Evolutionary conservation across 2,329 filamentous ascomycete species (phyloP).

Genomic region (Alternaria dauci): DNA sequence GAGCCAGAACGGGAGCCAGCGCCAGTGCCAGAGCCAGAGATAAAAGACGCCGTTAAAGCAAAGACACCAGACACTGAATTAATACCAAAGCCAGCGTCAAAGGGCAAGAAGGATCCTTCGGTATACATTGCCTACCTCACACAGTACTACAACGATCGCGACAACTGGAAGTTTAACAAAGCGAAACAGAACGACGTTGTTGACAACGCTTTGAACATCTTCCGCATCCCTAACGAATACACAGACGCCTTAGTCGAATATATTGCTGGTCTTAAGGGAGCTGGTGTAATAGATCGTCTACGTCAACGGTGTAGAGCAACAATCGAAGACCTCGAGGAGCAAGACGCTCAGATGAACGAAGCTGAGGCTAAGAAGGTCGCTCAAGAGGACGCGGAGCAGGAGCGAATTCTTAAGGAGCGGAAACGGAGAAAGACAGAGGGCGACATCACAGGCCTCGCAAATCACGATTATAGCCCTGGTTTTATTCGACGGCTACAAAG

Average conservation of each 20-base stretch:
- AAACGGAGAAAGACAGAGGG: slow-evolving; percentile 43
- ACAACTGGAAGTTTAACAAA: slow-evolving; percentile 95
- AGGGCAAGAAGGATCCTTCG: slow-evolving; percentile 60
- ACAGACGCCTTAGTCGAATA: slow-evolving; percentile 77
- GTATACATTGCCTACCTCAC: slow-evolving; percentile 79
- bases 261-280: slow-evolving; percentile 79
- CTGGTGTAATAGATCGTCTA: slow-evolving; percentile 71
- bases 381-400: slow-evolving; percentile 48
- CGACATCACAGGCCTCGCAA: slow-evolving; percentile 36
- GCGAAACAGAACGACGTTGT: slow-evolving; percentile 86
- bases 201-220: slow-evolving; percentile 79
- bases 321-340: slow-evolving; percentile 61
- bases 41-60: slow-evolving; percentile 11
- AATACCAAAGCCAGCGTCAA: neutral
- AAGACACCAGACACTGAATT: slow-evolving; percentile 4
- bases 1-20: no score
- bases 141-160: slow-evolving; percentile 74
- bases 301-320: slow-evolving; percentile 70
- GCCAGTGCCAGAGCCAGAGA: neutral
- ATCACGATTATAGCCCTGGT: slow-evolving; percentile 38
- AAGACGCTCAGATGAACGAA: slow-evolving; percentile 49
- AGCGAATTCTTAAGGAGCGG: slow-evolving; percentile 43
- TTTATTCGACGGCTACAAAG: slow-evolving; percentile 48
- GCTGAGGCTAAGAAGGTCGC: slow-evolving; percentile 45
- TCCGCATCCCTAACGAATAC: slow-evolving; percentile 74